These are phyloP conservation scores for Cordyceps tenuipes DNA, from an alignment of 2,329 filamentous ascomycete species.

Conservation along the genomic window DNA sequence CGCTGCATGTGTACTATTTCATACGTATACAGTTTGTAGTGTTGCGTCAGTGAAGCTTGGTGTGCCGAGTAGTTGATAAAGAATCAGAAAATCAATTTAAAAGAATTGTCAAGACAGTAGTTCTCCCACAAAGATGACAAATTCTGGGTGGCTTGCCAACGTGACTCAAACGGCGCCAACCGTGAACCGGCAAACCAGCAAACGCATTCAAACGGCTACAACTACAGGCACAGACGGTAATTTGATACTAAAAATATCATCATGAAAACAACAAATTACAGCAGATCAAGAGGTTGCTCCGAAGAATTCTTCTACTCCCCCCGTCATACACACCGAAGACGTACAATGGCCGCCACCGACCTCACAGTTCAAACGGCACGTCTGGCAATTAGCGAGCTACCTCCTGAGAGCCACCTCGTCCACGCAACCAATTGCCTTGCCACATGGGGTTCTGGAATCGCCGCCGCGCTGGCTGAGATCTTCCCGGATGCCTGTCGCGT, in stretches of 20 bases:
- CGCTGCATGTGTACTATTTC: background rate
- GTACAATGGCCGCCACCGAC: background rate
- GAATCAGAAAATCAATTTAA: background rate
- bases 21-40: background rate
- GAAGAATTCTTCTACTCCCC: background rate
- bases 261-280: background rate
- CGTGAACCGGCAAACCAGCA: background rate
- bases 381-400: background rate
- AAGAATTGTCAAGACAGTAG: too few relatives aligned
- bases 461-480: constrained; percentile 18
- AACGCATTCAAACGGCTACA: background rate
- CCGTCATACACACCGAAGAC: background rate
- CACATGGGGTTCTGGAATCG: constrained; percentile 23
- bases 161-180: background rate
- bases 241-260: background rate
- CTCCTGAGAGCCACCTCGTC: constrained; percentile 17
- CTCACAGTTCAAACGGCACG: background rate
- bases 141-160: background rate
- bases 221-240: too few relatives aligned
- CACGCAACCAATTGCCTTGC: constrained; percentile 26
- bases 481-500: constrained; percentile 20
- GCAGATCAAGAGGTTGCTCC: background rate
- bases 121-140: too few relatives aligned
- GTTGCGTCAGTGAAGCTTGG: too few relatives aligned
- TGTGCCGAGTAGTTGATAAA: background rate